phyloP scores from a whole-genome alignment of 1,284 basidiomycete genomes.

The Pseudozyma tsukubaensis region DNA sequence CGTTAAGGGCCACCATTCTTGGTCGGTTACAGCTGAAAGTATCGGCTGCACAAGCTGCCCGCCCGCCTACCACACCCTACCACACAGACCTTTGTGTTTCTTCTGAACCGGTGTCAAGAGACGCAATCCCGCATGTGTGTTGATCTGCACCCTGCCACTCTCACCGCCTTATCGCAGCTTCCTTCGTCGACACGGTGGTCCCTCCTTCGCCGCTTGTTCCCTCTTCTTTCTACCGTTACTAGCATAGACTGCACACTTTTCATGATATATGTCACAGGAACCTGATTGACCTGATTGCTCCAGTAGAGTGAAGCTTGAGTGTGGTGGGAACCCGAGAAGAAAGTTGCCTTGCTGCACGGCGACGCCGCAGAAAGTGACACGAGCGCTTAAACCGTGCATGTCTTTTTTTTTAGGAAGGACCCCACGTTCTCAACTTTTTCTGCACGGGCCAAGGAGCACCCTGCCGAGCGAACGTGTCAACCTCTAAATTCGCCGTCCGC shows the following conservation, averaged over 20 bases:
- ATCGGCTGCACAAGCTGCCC: slow-evolving; percentile 15
- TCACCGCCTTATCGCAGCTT: too few species aligned
- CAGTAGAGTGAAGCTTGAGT: not conserved
- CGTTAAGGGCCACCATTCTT: slow-evolving; percentile 8
- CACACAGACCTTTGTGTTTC: not conserved
- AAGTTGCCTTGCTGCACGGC: too few species aligned
- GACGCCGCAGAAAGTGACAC: slow-evolving; percentile 32
- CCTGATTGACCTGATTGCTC: not conserved
- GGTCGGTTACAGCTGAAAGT: slow-evolving; percentile 24
- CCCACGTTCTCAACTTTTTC: slow-evolving; percentile 31
- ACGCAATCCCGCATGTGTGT: too few species aligned
- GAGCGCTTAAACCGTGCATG: slow-evolving; percentile 13
- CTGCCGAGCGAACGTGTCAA: slow-evolving; percentile 44
- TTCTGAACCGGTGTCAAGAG: too few species aligned
- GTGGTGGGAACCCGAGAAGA: not conserved
- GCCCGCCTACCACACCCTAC: not conserved
- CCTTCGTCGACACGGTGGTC: too few species aligned
- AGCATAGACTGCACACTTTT: too few species aligned
- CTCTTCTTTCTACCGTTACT: too few species aligned
- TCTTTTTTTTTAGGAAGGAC: not conserved
- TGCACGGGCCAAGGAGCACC: slow-evolving; percentile 3
- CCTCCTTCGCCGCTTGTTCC: too few species aligned
- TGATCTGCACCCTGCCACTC: too few species aligned
- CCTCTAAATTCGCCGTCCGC: slow-evolving; percentile 36
- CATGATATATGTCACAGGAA: not conserved